These are phyloP conservation scores for Erigeron canadensis DNA, from an alignment of 129 eudicot genomes.

Conservation along the genomic window DNA sequence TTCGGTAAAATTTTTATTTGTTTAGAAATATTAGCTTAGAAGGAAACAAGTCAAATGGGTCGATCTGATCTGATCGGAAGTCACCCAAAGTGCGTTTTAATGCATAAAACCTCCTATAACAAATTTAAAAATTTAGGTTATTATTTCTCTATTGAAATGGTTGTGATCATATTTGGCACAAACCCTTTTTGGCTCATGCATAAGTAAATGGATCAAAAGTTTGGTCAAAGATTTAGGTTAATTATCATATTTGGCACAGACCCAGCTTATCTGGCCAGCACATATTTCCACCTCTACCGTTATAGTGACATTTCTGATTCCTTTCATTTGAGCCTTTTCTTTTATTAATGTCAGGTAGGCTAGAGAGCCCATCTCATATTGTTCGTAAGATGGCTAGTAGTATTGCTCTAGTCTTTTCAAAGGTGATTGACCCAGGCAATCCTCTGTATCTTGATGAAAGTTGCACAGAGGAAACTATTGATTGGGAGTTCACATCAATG, in stretches of 20 bases:
- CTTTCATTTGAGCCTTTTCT: slow-evolving; percentile 13
- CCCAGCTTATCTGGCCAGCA: background rate
- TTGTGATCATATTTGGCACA: background rate
- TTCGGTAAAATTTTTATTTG: background rate
- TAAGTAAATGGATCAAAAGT: too few relatives aligned
- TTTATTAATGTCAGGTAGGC: slow-evolving; percentile 66
- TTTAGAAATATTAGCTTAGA: background rate
- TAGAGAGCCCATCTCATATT: slow-evolving; percentile 74
- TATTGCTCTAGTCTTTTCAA: slow-evolving; percentile 82
- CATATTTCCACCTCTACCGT: background rate
- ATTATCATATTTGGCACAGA: background rate
- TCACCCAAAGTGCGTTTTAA: background rate
- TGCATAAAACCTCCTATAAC: background rate
- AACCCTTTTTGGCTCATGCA: background rate
- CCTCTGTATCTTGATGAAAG: slow-evolving; percentile 93
- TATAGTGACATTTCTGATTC: slow-evolving; percentile 20
- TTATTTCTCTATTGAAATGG: background rate
- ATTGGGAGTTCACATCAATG: slow-evolving; percentile 83
- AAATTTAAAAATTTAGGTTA: background rate
- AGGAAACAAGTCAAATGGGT: background rate
- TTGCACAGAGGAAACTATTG: slow-evolving; percentile 55
- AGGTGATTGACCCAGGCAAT: slow-evolving; percentile 82
- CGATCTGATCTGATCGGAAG: background rate
- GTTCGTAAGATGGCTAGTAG: slow-evolving; percentile 81
- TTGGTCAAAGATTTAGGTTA: too few relatives aligned